Base-by-base conservation (phyloP, 1,284 basidiomycete species). In the Fomitopsis palustris region DNA sequence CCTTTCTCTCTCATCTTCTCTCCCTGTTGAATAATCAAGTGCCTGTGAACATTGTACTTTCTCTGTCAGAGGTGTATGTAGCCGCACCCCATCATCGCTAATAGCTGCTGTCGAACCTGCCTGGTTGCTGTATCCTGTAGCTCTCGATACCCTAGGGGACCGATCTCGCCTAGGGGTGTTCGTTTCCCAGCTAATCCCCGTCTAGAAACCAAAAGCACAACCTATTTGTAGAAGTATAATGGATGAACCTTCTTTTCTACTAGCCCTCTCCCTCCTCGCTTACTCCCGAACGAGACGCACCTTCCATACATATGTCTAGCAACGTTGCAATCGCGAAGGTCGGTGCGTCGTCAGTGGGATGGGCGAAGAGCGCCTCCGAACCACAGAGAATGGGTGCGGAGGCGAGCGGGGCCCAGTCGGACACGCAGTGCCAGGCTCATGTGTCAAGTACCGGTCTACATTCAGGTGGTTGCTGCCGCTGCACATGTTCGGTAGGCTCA, bases 91-190 rank as follows among this genome's bases (percentile, higher is more conserved):
- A 45, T 57, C n/a, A 33, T 58, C 42, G 63, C 53, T 65, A 63
- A 64, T 65, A 61, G 62, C 63, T 62, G 53, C 62, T 60, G 61
- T 62, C 55, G 61, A 56, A 59, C 56, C 59, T 29, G 41, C 35
- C 38, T 57, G 59, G 55, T 57, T 63, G 66, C 63, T 68, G 67
- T 68, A 68, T 68, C 67, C 59, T 58, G 62, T 68, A 68, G 67
- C 61, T 62, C 53, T 60, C 60, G 54, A 60, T 54, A 54, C 51
- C 29, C 41, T 27, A 51, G 41, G 23, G 31, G 41, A 16, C n/a
- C 29, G 19, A 14, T n/a, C 19, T 29, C 33, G 27, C 41, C 19
- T 47, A 16, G 21, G 23, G 43, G n/a, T 53, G 45, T 52, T 47
- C 33, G 12, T 31, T 19, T 25, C 41, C 55, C 12, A 25, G 23